Base-by-base conservation (phyloP, 768 basidiomycete species). In the Lactifluus rugatus region DNA sequence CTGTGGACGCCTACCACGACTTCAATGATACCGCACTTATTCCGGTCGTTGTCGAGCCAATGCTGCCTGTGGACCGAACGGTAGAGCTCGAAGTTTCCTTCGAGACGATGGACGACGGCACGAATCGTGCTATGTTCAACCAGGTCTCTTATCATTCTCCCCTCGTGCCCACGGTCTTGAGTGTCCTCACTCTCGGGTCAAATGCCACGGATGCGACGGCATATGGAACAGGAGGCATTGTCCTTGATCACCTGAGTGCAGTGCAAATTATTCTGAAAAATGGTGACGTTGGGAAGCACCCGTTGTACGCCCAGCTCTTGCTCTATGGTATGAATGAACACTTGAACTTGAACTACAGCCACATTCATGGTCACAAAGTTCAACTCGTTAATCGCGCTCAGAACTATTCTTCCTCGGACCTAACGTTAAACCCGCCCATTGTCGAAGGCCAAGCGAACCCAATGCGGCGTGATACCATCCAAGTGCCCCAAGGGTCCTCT, bases 361-460 rank as follows among this genome's bases (percentile, higher is more conserved):
- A 96, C 70, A 70, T 94, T 54, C 93, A 95, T 70, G 93, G 93
- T 0, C 90, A 95, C 75, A 84, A 85, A 65, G 80, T 84, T 73
- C 85, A 88, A 74, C 79, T 98, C 61, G 83, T 95, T 21, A 77
- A 81, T 56, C 84, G 87, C 54, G 78, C 82, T 2, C 64, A 75
- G 54, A 80, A 94, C 67, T 91, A 83, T 64, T 81, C 81, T 0
- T 85, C 86, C 1, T 72, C 78, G 65, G 89, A 97, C 70, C 80
- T 88, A 0, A 65, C 73, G 1, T 74, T 93, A 48, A 95, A 95
- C 72, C 93, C 91, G 14, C 84, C 88, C 0, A 72, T 91, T 56
- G 74, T 78, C 23, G 88, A 92, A 71, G 84, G 81, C 14, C 87
- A 91, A 65, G 68, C 73, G 1, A 99, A 98, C 72, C 95, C 94